phyloP scores from a whole-genome alignment of 192 early-diverging fungal genomes.

The Mortierella claussenii region DNA sequence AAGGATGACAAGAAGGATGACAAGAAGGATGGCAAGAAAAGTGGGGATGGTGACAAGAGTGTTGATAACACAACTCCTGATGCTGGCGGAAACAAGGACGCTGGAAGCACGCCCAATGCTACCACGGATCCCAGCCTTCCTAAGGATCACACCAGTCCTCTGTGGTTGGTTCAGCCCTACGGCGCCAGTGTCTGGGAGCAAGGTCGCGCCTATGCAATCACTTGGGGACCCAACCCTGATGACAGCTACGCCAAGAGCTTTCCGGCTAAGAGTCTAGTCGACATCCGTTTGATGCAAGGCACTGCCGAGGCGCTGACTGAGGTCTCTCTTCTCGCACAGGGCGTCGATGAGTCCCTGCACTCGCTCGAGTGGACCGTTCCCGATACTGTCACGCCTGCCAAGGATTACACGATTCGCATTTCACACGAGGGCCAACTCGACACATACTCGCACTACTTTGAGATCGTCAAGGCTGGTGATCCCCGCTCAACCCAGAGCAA shows the following conservation, averaged over 20 bases:
- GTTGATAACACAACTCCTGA: neutral
- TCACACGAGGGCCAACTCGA: conserved; percentile 17
- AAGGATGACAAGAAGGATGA: neutral
- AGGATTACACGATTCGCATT: conserved; percentile 39
- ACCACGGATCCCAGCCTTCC: neutral
- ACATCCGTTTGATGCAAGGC: conserved; percentile 39
- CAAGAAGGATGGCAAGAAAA: neutral
- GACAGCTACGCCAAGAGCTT: conserved; percentile 22
- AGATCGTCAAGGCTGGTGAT: conserved; percentile 29
- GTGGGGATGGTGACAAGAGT: neutral
- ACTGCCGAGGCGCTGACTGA: conserved; percentile 7
- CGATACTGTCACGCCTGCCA: conserved; percentile 9
- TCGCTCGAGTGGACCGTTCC: conserved; percentile 37
- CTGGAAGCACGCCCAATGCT: neutral
- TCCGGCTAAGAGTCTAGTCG: conserved; percentile 17
- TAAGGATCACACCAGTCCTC: conserved; percentile 14
- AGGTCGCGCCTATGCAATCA: conserved; percentile 32
- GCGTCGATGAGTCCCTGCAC: conserved; percentile 12
- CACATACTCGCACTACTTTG: conserved; percentile 53
- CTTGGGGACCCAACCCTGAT: conserved; percentile 47
- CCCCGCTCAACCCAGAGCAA: conserved; percentile 32
- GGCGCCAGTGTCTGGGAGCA: conserved; percentile 40
- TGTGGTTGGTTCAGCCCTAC: conserved; percentile 45
- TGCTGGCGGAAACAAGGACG: neutral
- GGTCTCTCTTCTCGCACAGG: conserved; percentile 5